Base-by-base conservation (phyloP, 306 rosid genomes). In the Trifolium subterraneum region DNA sequence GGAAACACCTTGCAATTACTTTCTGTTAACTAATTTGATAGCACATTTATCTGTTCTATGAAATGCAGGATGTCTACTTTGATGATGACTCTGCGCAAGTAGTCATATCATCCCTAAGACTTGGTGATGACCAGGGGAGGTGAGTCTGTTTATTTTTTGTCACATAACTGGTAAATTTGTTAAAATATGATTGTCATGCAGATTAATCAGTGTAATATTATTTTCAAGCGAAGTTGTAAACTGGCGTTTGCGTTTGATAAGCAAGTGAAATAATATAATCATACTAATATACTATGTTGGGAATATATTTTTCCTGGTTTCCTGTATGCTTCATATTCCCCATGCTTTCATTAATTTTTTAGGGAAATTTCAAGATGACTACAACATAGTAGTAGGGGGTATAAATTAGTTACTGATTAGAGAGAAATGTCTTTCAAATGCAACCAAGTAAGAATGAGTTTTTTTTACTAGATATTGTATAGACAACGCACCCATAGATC, bases 121-220 rank as follows among this genome's bases (percentile, higher is more conserved):
- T 95, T 14, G 86, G 97, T 61, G 98, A 92, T 79, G 99, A 95
- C 55, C 93, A 92, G 77, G 99, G 99, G 81, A 92, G 99, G 99
- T 95, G 69, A 82, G 97, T 85, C 79, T 44, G 10, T 55, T 66
- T 51, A 56, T 47, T 63, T 47, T 63, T 60, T 54, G 13, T 38
- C 52, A 35, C 25, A 12, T 68, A 33, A 45, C 68, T 68, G 41
- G 50, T 55, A 19, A 20, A 36, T 76, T 42, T 60, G 73, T 51
- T 58, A 0, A 15, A 76, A 64, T 8, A 50, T 56, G 55, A 16
- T 52, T 23, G 25, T 56, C 33, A 25, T 11, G 31, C 13, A 64
- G 73, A 68, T 75, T 60, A 38, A 39, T 71, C 41, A 10, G 36
- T 44, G 35, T 3, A 31, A 68, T 33, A 68, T 55, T 64, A 64